Percentiles rank a stretch among this genome's conserved stretches.
Evolutionary conservation across 169 alveolate species (phyloP).

Genomic region (Plasmodium coatneyi): DNA sequence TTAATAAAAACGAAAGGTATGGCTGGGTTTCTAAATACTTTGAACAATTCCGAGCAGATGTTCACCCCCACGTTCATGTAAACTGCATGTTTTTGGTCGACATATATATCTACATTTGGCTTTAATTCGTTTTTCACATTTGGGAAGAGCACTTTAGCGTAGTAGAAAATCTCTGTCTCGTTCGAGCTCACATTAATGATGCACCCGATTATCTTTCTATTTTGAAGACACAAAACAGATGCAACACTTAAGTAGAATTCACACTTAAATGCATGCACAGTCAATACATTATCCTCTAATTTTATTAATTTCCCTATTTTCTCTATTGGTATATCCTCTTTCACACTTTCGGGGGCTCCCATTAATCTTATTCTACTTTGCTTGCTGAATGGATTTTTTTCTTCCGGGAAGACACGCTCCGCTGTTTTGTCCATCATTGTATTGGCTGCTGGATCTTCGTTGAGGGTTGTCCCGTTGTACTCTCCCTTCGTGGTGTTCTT

Average conservation of each 20-base stretch:
- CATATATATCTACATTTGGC: constrained; percentile 48
- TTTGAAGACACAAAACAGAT: constrained; percentile 56
- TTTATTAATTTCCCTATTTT: constrained; percentile 62
- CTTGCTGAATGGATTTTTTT: neutral
- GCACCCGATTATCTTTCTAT: constrained; percentile 54
- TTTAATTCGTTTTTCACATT: constrained; percentile 21
- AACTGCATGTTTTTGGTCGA: constrained; percentile 57
- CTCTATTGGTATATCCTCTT: constrained; percentile 29
- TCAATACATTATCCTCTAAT: constrained; percentile 40
- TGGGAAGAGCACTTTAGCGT: constrained; percentile 23
- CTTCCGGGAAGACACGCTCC: neutral
- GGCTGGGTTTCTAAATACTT: constrained; percentile 27
- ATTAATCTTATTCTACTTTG: constrained; percentile 67
- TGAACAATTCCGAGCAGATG: constrained; percentile 63
- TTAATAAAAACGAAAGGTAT: constrained; percentile 66
- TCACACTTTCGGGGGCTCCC: constrained; percentile 54
- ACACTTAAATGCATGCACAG: constrained; percentile 15
- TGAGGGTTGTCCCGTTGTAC: neutral
- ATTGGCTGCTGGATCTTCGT: neutral
- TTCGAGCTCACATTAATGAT: constrained; percentile 35
- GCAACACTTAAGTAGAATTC: constrained; percentile 59
- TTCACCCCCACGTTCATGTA: constrained; percentile 47
- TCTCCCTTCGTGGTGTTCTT: neutral
- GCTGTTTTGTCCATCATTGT: neutral
- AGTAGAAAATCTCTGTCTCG: constrained; percentile 47